Base-by-base conservation (phyloP, 1,284 basidiomycete genomes). In the Cystobasidium sp. region DNA sequence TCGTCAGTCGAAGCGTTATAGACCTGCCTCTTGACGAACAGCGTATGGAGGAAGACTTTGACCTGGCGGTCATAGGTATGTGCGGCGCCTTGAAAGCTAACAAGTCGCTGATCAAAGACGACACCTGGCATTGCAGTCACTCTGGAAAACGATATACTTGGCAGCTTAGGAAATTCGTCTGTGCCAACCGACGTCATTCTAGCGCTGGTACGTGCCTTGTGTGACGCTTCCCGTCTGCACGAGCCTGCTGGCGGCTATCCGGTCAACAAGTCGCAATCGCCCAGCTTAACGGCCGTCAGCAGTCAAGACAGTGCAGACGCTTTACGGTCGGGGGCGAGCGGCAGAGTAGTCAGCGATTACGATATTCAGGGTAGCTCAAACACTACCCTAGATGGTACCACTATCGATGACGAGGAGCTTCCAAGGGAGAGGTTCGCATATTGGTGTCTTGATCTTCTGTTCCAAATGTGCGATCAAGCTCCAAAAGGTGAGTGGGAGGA, bases 391-490 rank as follows among this genome's bases (percentile, higher is more conserved):
- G 31, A n/a, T 39, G 91, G 91, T 2, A 90, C 86, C 41, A 92
- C 91, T 0, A 86, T 87, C 58, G 83, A 83, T 37, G 86, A 86
- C 0, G 81, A 83, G 14, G 82, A 88, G 31, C 83, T 90, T 51
- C 88, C 90, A 0, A 86, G 91, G 61, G 94, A 98, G 82, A 85
- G 90, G 9, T 93, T 94, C 80, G 90, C 91, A 8, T 97, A 94
- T 83, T 97, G 94, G 94, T 94, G 92, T 78, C 91, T 97, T 76
- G 93, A 97, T 79, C 83, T 96, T 31, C 82, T 98, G 18, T 94
- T 97, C 81, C 81, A 91, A 76, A 86, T 91, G 31, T 93, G 91
- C 78, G 89, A 89, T 0, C 84, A 88, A 77, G 83, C 84, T 0
- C 87, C 86, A 0, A 85, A 85, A 82, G 89, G 91, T 90, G 39